Evolutionary conservation across 2,329 filamentous ascomycete genomes (phyloP), one percentile per base, ranked within the genome.

Genomic region (Fusarium musae): DNA sequence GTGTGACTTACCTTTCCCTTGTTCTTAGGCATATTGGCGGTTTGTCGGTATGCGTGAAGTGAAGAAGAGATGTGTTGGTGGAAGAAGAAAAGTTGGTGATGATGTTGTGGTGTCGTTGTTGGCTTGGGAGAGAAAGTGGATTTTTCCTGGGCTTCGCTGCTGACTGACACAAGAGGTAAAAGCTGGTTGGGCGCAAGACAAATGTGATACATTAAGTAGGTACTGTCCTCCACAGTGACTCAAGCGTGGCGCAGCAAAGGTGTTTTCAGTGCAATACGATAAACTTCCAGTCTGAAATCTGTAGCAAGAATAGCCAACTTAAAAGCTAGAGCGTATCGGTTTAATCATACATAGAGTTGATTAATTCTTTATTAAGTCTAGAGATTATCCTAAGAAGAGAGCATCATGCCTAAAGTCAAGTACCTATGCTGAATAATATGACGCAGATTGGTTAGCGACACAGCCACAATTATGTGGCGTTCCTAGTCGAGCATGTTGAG

Each of bases 21-120:
- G 85, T 98, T 98, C 94, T 98, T 98, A 82, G 95, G 95, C 95
- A 98, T 98, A 72, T 85, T 91, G 81, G 67, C 73, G 49, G 59
- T 58, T 63, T 70, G 37, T 58, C 15, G 13, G 54, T 59, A 46
- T 63, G 52, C 61, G 42, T 65, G 63, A 63, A 61, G 43, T 65
- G 49, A 43, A 49, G 43, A 49, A 60, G 60, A 47, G 37, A 52
- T 40, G 40, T 50, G 60, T 62, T 50, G 63, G 47, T 52, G 54
- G 53, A 26, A 54, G 66, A 49, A 60, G 73, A 65, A 65, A 64
- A 68, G 71, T 58, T 50, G 70, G 68, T 66, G 74, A 66, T 75
- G 75, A 70, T 73, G 70, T 64, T 70, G 70, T 77, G 73, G 72
- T 78, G 74, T 74, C 65, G 71, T 77, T 72, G 67, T 59, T 40